Conservation (phyloP, 805 yeast species). For the Geotrichum ghanense region DNA sequence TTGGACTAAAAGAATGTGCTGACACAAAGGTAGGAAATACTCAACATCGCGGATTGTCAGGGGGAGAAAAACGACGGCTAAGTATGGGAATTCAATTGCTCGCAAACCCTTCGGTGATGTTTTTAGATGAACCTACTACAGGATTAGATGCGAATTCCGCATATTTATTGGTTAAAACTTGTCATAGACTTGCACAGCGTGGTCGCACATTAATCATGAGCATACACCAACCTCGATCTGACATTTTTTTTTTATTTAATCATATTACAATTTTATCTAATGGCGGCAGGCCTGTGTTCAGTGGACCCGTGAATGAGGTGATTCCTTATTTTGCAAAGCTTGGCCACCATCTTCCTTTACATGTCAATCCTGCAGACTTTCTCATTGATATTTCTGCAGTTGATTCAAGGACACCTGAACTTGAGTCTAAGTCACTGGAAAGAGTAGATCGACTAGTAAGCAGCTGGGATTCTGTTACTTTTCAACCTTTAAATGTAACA, state of each 20-base stretch:
- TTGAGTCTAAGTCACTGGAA: conserved; percentile 25
- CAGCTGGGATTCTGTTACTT: conserved; percentile 25
- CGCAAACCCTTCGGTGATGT: conserved; percentile 63
- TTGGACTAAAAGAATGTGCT: conserved; percentile 56
- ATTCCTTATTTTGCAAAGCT: conserved; percentile 38
- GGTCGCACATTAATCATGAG: conserved; percentile 68
- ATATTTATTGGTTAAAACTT: conserved; percentile 44
- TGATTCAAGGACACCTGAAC: conserved; percentile 33
- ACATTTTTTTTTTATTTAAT: conserved; percentile 60
- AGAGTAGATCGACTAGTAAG: conserved; percentile 27
- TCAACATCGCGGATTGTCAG: conserved; percentile 53
- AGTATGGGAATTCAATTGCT: conserved; percentile 70
- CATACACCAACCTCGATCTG: conserved; percentile 78
- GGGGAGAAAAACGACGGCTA: conserved; percentile 73
- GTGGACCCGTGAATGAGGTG: conserved; percentile 35
- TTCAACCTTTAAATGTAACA: conserved; percentile 9
- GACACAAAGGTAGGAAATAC: conserved; percentile 47
- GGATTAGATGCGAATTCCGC: conserved; percentile 79
- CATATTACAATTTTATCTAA: conserved; percentile 55
- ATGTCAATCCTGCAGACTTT: conserved; percentile 52
- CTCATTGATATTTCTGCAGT: conserved; percentile 46
- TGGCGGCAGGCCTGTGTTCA: conserved; percentile 40
- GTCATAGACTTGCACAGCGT: conserved; percentile 42
- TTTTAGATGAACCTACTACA: conserved; percentile 82
- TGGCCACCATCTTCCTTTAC: conserved; percentile 35